phyloP scores from a whole-genome alignment of 768 basidiomycete genomes.

The Termitomyces sp. region DNA sequence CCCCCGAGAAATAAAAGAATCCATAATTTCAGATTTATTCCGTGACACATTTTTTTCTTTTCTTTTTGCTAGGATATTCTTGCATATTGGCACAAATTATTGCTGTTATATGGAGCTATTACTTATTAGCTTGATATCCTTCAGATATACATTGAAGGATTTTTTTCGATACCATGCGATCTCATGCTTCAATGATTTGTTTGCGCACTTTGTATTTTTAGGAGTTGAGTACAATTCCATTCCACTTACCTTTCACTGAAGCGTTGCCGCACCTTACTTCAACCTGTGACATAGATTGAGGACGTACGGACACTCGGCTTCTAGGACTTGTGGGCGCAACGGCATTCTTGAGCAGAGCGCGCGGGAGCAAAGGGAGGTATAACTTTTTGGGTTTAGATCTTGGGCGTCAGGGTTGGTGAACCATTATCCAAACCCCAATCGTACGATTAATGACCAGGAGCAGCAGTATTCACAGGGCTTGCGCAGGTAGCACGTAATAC shows the following conservation, averaged over 20 bases:
- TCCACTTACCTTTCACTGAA: neutral
- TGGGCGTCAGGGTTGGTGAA: too few relatives aligned
- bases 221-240: neutral
- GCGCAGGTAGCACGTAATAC: too few relatives aligned
- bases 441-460: too few relatives aligned
- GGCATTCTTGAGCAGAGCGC: too few relatives aligned
- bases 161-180: conserved; percentile 1
- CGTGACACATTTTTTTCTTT: neutral
- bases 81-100: neutral
- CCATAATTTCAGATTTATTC: neutral
- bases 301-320: too few relatives aligned
- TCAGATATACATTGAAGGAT: neutral
- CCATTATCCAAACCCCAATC: too few relatives aligned
- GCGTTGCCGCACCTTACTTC: too few relatives aligned
- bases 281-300: too few relatives aligned
- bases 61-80: neutral
- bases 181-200: conserved; percentile 5
- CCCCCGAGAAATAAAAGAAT: conserved; percentile 14
- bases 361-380: too few relatives aligned
- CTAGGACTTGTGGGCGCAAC: too few relatives aligned
- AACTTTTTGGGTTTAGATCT: too few relatives aligned
- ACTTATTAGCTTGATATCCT: conserved; percentile 4
- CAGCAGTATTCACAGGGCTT: too few relatives aligned
- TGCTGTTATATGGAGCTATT: neutral
- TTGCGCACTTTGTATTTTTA: conserved; percentile 1